Evolutionary conservation across 2,329 filamentous ascomycete genomes (phyloP), one percentile per base, ranked within the genome.

Genomic region (Zalaria sp.): DNA sequence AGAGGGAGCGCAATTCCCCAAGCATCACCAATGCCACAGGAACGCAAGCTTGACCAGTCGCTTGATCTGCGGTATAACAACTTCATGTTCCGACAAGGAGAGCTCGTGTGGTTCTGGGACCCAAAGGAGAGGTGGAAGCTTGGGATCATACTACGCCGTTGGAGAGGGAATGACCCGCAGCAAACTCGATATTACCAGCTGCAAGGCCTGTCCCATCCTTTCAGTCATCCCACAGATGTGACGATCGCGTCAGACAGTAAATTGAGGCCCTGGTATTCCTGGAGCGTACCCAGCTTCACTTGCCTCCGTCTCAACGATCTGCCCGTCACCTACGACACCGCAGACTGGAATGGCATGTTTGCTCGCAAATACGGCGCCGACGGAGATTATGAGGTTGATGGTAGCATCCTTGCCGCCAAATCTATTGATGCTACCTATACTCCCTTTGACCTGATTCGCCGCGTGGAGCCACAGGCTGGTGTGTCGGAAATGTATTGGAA

Each of bases 201-300:
- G 45, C 48, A 60, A 48, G 52, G 63, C 67, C 6, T 75, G 60
- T 37, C 67, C 63, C 53, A 49, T 56, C 26, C 51, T n/a, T 41
- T 32, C 25, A 8, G 26, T 8, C 45, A 39, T 11, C 43, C 37
- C 27, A 43, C 54, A 1, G 49, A 35, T 34, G 40, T 27, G n/a
- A 48, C 27, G 11, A 49, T 41, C 40, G 41, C 42, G n/a, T 51
- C 59, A 4, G 61, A 68, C 36, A 58, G 67, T 7, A 65, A 71
- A 25, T 58, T 76, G 32, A 64, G 73, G 32, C 73, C 73, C 0
- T 77, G 72, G 72, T 62, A 76, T 27, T 71, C 73, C 1, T 76
- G 72, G 72, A 72, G 67, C 39, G 66, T 71, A 8, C 73, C 73
- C 1, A 52, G 50, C n/a, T 70, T 67, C 42, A 73, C 69, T 2